Conservation (phyloP, 306 rosid species). For the Fagus sylvatica region DNA sequence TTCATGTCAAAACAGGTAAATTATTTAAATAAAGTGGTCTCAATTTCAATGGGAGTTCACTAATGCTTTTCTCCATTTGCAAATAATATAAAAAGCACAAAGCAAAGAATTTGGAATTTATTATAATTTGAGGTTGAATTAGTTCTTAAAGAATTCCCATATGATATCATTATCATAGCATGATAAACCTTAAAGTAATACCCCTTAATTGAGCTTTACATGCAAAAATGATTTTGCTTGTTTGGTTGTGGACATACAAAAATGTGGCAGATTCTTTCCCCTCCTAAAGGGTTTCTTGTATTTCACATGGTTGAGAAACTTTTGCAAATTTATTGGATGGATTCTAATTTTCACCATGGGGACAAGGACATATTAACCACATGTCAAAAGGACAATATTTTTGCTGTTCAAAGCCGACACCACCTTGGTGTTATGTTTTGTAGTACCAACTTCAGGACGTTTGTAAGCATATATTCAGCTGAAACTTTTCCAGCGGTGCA, state of each 20-base stretch:
- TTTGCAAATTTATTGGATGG: too few species aligned
- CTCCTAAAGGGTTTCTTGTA: too few species aligned
- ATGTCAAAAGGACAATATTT: too few species aligned
- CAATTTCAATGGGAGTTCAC: too few species aligned
- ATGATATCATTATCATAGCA: too few species aligned
- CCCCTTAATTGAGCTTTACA: not conserved
- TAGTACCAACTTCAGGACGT: not conserved
- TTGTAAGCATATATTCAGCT: not conserved
- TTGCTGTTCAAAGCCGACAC: too few species aligned
- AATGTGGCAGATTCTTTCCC: too few species aligned
- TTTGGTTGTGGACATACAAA: not conserved
- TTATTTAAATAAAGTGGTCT: conserved; percentile 6
- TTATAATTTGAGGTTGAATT: not conserved
- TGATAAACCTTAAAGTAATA: too few species aligned
- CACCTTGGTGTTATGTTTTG: not conserved
- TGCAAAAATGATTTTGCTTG: not conserved
- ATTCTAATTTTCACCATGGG: too few species aligned
- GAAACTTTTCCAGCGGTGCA: not conserved
- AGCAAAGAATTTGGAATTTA: not conserved
- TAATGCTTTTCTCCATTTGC: not conserved
- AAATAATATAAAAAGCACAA: not conserved
- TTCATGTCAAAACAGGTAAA: conserved; percentile 11
- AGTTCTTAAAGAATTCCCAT: not conserved
- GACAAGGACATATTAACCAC: too few species aligned
- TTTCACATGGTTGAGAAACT: too few species aligned